Evolutionary conservation across 805 yeast genomes (phyloP), one percentile per base, ranked within the genome.

Genomic region (Candida ascalaphidarum): DNA sequence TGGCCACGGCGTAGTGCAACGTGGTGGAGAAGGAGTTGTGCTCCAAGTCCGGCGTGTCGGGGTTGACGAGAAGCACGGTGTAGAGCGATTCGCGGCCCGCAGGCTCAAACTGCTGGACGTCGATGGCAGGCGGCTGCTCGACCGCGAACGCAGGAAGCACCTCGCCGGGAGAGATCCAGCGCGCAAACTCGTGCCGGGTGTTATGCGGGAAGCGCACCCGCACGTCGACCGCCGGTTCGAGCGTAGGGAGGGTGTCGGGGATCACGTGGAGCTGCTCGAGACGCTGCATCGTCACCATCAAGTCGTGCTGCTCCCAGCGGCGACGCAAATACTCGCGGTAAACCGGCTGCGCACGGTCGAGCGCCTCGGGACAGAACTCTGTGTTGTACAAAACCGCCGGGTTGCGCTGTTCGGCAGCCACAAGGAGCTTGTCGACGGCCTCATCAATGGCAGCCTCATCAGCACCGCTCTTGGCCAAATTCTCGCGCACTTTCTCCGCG

Each of bases 191-290:
- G 4, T 73, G 62, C n/a, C 42, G 39, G 23, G 47, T 42, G 36
- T 74, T 75, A 46, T 77, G 82, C 4, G 86, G 78, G 48, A 88
- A 88, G 55, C 75, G 76, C 25, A 92, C 46, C 25, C 71, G 65
- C 5, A 89, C 82, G 29, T 81, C 85, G 11, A 74, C 89, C 37
- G 67, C 59, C 12, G 97, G 97, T 7, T 71, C 77, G 32, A 92
- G 55, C 2, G 96, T 86, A 16, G 96, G 92, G 52, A 92, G 50
- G 3, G 97, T 88, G 50, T 92, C 98, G 11, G 98, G 98, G 34
- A 92, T 82, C 23, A 84, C 84, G 23, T 70, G 71, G 41, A 85
- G 60, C 32, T 81, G 76, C 58, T 92, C 98, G 30, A 92, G 57
- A 61, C 97, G 76, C 61, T 92, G 96, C 92, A 92, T 84, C 29